These are phyloP conservation scores for Stipa capillata DNA, from an alignment of 176 grass and related monocot genomes.

Conservation along the genomic window DNA sequence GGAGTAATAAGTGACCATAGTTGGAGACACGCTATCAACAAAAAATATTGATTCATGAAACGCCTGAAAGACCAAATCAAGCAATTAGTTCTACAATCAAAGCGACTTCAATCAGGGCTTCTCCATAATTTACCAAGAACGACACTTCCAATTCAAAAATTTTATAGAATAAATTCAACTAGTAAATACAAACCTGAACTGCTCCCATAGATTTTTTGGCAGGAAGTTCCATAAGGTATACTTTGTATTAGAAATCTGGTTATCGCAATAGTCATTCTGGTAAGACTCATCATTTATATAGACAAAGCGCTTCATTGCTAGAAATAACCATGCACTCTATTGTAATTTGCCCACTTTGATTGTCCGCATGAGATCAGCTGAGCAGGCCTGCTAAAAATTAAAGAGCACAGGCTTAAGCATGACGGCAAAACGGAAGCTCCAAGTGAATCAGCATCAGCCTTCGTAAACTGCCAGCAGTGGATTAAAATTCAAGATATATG, in stretches of 20 bases:
- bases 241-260: constrained; percentile 81
- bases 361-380: constrained; percentile 2
- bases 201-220: constrained; percentile 94
- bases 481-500: constrained; percentile 3
- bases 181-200: constrained; percentile 79
- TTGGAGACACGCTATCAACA: constrained; percentile 91
- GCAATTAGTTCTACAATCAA: constrained; percentile 12
- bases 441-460: constrained; percentile 16
- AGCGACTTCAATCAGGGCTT: background rate
- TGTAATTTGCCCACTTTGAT: constrained; percentile 14
- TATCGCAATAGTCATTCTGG: constrained; percentile 71
- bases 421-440: background rate
- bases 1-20: constrained; percentile 96
- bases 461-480: background rate
- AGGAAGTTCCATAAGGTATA: constrained; percentile 87
- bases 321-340: constrained; percentile 26
- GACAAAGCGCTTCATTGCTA: constrained; percentile 83
- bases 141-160: background rate
- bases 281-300: constrained; percentile 97
- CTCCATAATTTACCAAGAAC: background rate
- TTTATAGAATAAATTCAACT: background rate
- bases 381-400: constrained; percentile 3
- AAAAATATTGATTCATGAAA: constrained; percentile 99
- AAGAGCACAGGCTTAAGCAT: background rate
- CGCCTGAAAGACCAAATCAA: constrained; percentile 61